Percentiles rank a stretch among this genome's conserved stretches.
Evolutionary conservation across 2,329 filamentous ascomycete species (phyloP).

Genomic region (Ceratocystis albifundus): DNA sequence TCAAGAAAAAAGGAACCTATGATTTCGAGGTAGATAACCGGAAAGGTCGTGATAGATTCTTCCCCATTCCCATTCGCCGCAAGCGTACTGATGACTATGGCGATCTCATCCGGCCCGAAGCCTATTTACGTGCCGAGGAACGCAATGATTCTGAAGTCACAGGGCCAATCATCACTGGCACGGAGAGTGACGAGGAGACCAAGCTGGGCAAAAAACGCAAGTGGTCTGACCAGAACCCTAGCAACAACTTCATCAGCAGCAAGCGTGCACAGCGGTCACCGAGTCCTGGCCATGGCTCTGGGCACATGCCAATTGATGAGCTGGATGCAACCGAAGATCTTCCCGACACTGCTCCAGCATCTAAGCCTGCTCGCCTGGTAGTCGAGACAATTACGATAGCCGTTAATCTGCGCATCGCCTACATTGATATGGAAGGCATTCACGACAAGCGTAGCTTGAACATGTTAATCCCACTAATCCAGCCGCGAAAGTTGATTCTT

Average conservation of each 20-base stretch:
- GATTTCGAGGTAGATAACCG: slow-evolving; percentile 89
- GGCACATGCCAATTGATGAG: slow-evolving; percentile 38
- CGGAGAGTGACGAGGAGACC: slow-evolving; percentile 47
- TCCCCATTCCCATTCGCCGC: slow-evolving; percentile 71
- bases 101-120: slow-evolving; percentile 84
- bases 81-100: slow-evolving; percentile 83
- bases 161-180: slow-evolving; percentile 15
- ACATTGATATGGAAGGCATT: slow-evolving; percentile 81
- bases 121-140: slow-evolving; percentile 87
- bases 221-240: slow-evolving; percentile 51
- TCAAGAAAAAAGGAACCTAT: slow-evolving; percentile 80
- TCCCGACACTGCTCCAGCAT: slow-evolving; percentile 38
- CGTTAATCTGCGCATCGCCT: slow-evolving; percentile 66
- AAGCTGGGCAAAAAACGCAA: slow-evolving; percentile 83
- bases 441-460: slow-evolving; percentile 89
- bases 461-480: slow-evolving; percentile 88
- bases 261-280: slow-evolving; percentile 47
- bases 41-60: slow-evolving; percentile 83
- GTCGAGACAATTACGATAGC: slow-evolving; percentile 51
- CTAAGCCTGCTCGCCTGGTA: slow-evolving; percentile 58
- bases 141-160: slow-evolving; percentile 54
- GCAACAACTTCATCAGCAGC: slow-evolving; percentile 32
- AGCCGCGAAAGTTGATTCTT: slow-evolving; percentile 89
- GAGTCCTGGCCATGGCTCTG: slow-evolving; percentile 36
- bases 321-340: slow-evolving; percentile 49